Percentiles rank a stretch among this genome's conserved stretches.
These are phyloP conservation scores for Coemansia sp. DNA, from an alignment of 192 early-diverging fungal genomes.

Conservation along the genomic window DNA sequence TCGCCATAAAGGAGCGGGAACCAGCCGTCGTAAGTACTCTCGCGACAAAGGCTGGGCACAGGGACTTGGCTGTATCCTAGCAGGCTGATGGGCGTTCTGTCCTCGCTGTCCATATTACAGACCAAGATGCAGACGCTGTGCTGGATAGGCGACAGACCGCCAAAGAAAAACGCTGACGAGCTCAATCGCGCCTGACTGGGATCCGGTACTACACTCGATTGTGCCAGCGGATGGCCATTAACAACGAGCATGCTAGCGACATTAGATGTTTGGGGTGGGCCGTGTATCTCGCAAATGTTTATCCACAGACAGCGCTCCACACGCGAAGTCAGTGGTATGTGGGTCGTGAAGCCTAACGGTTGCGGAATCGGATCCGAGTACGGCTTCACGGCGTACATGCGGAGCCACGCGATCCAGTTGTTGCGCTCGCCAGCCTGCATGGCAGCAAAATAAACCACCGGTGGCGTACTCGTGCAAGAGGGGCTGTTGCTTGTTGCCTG, in stretches of 20 bases:
- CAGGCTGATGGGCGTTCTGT: constrained; percentile 8
- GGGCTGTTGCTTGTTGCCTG: neutral
- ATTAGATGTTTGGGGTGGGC: constrained; percentile 11
- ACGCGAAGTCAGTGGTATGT: constrained; percentile 25
- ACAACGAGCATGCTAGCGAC: constrained; percentile 25
- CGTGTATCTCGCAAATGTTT: constrained; percentile 33
- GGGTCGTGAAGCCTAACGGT: constrained; percentile 15
- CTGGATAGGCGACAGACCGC: constrained; percentile 32
- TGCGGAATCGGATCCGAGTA: constrained; percentile 16
- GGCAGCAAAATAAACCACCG: constrained; percentile 36
- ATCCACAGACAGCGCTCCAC: constrained; percentile 52
- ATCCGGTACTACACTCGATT: constrained; percentile 19
- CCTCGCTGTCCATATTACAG: constrained; percentile 1
- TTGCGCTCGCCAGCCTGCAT: constrained; percentile 42
- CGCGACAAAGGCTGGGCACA: constrained; percentile 33
- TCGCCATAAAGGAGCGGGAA: constrained; percentile 48
- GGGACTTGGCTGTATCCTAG: constrained; percentile 50
- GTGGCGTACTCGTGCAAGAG: constrained; percentile 7
- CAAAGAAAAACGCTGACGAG: constrained; percentile 31
- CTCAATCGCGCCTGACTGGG: constrained; percentile 15
- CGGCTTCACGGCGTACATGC: constrained; percentile 19
- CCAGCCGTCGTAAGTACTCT: constrained; percentile 51
- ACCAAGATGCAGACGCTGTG: constrained; percentile 18
- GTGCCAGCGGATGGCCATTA: constrained; percentile 36
- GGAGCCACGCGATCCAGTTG: constrained; percentile 41